Base-by-base conservation (phyloP, 306 rosid species). In the Prunus mira region DNA sequence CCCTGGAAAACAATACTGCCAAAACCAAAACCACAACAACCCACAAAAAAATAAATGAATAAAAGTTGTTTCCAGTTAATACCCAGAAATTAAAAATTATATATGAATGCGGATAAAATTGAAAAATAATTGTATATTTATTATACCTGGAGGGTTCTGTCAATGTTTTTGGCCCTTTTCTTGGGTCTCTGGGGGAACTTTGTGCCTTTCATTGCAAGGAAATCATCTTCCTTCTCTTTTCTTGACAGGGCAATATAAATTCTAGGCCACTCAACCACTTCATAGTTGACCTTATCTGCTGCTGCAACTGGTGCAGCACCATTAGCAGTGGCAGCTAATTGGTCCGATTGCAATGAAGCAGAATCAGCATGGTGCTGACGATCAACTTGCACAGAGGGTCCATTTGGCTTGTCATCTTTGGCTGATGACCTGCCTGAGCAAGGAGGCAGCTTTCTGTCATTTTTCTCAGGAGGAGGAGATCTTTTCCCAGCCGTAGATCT, bases 161-260 rank as follows among this genome's bases (percentile, higher is more conserved):
- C 92, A 58, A 90, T 14, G 52, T 84, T 86, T 86, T 91, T 91
- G 73, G 97, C 89, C 79, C 97, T 86, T 43, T 89, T 91, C 87
- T 91, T 91, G 64, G 97, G 95, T 70, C 97, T 86, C 70, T 91
- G 95, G 34, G 95, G 86, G 9, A 84, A 89, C 82, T 91, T 91
- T 14, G 90, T 81, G 57, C 97, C 97, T 72, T 91, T 91, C 95
- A 91, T 89, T 6, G 89, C 93, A 68, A 88, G 86, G 79, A 91
- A 91, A 65, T 91, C 97, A 65, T 91, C 97, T 79, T 91, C 97
- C 62, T 91, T 91, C 84, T 91, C 97, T 63, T 91, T 91, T 67
- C 93, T 89, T 1, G 97, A 88, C 4, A 91, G 78, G n/a, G 93
- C 57, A 74, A 88, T 54, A 72, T 69, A 86, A 50, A 91, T 82